Base-by-base conservation (phyloP, 257 asterid genomes). In the Ocimum tenuiflorum region DNA sequence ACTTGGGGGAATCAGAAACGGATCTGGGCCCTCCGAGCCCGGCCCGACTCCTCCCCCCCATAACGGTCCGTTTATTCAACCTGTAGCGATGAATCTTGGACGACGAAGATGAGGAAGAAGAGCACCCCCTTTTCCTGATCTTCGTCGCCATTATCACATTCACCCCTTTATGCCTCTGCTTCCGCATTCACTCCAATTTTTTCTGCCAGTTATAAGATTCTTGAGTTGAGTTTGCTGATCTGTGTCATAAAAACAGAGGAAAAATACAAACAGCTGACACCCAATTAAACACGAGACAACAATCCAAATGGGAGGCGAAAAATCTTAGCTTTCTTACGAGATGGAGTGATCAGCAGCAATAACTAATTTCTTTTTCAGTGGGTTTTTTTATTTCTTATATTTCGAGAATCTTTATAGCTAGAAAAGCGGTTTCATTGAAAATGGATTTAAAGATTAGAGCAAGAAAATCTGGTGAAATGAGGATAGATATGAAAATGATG, bases 71-170 rank as follows among this genome's bases (percentile, higher is more conserved):
- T 48, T 88, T 88, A 67, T 78, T 78, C 67, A 88, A 65, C 76
- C 94, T 73, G 81, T 81, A 82, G 61, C 59, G 75, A 13, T 74
- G 81, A 42, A 80, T 80, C 50, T 77, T 85, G 8, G 95, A 89
- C 12, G 96, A 89, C 8, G 96, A 75, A 8, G 96, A 89, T 11
- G 96, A 89, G 20, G 96, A 76, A 7, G 96, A 81, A 1, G 96
- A 89, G 55, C 92, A 83, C 22, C 88, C 96, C 72, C 96, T 77
- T 76, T 86, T 88, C 48, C 96, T 82, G 79, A 76, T 83, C 84
- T 85, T 88, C 45, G 87, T 77, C 0, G 82, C 56, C 70, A 59
- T 69, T 41, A 63, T 61, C 6, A 71, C 1, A 7, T 31, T 31
- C 36, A 76, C 68, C 77, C 63, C 77, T 51, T 56, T 39, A 48